Evolutionary conservation across 1,284 basidiomycete genomes (phyloP), one percentile per base, ranked within the genome.

Genomic region (Puccinia hordei): DNA sequence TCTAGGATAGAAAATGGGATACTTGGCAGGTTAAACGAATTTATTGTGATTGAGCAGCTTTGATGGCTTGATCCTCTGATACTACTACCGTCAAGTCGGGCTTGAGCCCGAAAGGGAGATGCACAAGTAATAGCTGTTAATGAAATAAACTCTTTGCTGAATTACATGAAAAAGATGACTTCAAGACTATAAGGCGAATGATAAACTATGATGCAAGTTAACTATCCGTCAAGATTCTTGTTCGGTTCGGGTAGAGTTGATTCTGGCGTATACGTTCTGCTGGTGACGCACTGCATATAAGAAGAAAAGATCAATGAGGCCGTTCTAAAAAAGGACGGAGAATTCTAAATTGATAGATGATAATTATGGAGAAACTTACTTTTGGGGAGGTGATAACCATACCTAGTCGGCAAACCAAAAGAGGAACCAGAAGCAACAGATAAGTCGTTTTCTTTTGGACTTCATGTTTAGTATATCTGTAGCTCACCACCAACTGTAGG

Each of bases 301-400:
- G 1, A 57, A 33, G 41, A 53, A 38, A 44, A 65, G 35, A 30
- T 41, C 30, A 44, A 38, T 0, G 24, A 27, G 30, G n/a, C 12
- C 15, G 51, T 41, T 35, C 9, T 27, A 27, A 27, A 51, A 19
- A 10, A 66, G n/a, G 30, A n/a, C n/a, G n/a, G 24, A 15, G 10
- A 27, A 24, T 17, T 24, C 12, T 22, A 22, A 59, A 15, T n/a
- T n/a, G n/a, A n/a, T n/a, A n/a, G n/a, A n/a, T n/a, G n/a, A 35
- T 17, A 68, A 10, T 15, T 17, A 15, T 2, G 13, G 53, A 51
- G 9, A 49, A 17, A 38, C 68, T 72, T 27, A 79, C 77, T 79
- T 57, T 79, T 79, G 8, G 77, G 77, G 35, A 79, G 55, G 24
- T 79, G 77, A 24, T 79, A 72, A 15, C 66, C 68, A 72, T 79